Percentiles rank a stretch among this genome's conserved stretches.
These are phyloP conservation scores for Zoysia pacifica DNA, from an alignment of 176 grass and related monocot species.

Conservation along the genomic window DNA sequence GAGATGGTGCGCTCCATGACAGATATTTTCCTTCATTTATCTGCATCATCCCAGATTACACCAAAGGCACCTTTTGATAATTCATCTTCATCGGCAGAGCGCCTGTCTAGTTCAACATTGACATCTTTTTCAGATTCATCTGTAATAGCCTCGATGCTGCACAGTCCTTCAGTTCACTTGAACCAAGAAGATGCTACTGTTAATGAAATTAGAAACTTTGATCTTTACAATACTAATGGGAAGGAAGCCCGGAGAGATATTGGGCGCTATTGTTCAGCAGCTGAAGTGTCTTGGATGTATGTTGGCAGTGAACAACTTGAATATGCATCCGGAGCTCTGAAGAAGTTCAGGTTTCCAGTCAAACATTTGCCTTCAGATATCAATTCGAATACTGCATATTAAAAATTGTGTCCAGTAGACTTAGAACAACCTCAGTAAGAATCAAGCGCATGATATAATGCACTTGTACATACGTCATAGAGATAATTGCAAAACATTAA, in stretches of 20 bases:
- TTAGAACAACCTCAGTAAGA: neutral
- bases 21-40: conserved; percentile 87
- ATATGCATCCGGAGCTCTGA: conserved; percentile 83
- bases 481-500: neutral
- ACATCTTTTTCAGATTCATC: conserved; percentile 75
- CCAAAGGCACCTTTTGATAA: conserved; percentile 42
- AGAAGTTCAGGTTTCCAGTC: conserved; percentile 77
- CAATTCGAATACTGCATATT: conserved; percentile 14
- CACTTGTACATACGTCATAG: neutral
- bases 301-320: conserved; percentile 86
- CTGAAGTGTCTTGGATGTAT: conserved; percentile 93
- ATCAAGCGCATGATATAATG: neutral
- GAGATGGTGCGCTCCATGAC: conserved; percentile 95
- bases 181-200: conserved; percentile 41
- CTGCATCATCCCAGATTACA: conserved; percentile 69
- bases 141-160: conserved; percentile 48
- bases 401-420: neutral
- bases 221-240: conserved; percentile 84
- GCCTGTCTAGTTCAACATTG: conserved; percentile 52
- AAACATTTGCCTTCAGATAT: conserved; percentile 9
- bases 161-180: conserved; percentile 61
- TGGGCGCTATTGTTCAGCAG: conserved; percentile 64
- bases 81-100: conserved; percentile 68
- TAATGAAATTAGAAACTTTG: conserved; percentile 56
- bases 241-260: conserved; percentile 70